Evolutionary conservation across 345 rosid species (phyloP).

Genomic region (Diplotaxis tenuifolia): DNA sequence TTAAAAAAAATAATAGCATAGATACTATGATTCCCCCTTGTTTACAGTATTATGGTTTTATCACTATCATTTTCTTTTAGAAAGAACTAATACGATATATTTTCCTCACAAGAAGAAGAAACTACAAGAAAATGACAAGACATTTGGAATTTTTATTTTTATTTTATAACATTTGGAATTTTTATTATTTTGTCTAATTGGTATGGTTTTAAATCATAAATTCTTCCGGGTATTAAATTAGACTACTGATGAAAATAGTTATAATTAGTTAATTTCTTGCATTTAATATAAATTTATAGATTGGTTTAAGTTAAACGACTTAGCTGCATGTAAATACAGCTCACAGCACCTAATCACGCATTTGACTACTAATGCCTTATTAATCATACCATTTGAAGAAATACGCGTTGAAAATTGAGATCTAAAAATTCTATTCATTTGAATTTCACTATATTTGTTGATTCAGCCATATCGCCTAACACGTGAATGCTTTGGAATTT

Average conservation of each 20-base stretch:
- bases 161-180: too few relatives aligned
- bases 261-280: not conserved
- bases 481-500: not conserved
- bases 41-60: not conserved
- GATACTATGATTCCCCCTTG: not conserved
- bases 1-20: too few relatives aligned
- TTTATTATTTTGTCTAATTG: not conserved
- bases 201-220: not conserved
- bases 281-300: not conserved
- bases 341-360: not conserved
- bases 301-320: not conserved
- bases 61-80: too few relatives aligned
- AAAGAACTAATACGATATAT: too few relatives aligned
- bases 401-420: not conserved
- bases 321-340: not conserved
- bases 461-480: not conserved
- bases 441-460: not conserved
- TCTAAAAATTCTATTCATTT: not conserved
- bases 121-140: too few relatives aligned
- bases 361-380: not conserved
- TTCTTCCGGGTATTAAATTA: not conserved
- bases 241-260: not conserved
- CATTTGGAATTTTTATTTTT: too few relatives aligned
- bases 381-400: not conserved
- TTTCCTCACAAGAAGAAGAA: too few relatives aligned